phyloP scores from a whole-genome alignment of 805 yeast species.

The Zygosaccharomyces bisporus region DNA sequence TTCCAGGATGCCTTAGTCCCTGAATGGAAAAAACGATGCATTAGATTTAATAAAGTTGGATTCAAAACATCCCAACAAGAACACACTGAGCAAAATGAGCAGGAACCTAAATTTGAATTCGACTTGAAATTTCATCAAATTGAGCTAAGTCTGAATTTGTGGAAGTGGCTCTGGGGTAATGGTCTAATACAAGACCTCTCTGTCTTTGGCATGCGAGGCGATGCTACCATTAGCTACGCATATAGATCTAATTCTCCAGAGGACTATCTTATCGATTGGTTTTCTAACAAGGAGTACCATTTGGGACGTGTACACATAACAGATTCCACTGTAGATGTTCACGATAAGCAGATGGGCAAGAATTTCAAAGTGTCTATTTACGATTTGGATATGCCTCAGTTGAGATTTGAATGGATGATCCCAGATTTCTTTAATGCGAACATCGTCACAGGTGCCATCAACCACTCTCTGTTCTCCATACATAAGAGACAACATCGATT shows the following conservation, averaged over 20 bases:
- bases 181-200: slow-evolving; percentile 81
- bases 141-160: slow-evolving; percentile 71
- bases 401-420: slow-evolving; percentile 55
- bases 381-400: slow-evolving; percentile 59
- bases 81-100: slow-evolving; percentile 2
- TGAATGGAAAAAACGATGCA: slow-evolving; percentile 84
- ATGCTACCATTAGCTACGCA: slow-evolving; percentile 46
- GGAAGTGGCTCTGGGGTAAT: slow-evolving; percentile 80
- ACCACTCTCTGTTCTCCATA: slow-evolving; percentile 70
- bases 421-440: slow-evolving; percentile 67
- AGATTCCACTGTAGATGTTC: slow-evolving; percentile 30
- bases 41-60: slow-evolving; percentile 71
- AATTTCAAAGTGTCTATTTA: slow-evolving; percentile 50
- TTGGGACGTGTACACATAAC: slow-evolving; percentile 41
- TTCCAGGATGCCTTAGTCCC: slow-evolving; percentile 92
- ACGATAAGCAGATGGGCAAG: slow-evolving; percentile 21
- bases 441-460: slow-evolving; percentile 68
- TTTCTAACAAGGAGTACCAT: slow-evolving; percentile 39
- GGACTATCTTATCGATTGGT: slow-evolving; percentile 31
- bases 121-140: slow-evolving; percentile 78
- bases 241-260: slow-evolving; percentile 39
- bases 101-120: slow-evolving; percentile 48
- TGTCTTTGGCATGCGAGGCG: slow-evolving; percentile 79
- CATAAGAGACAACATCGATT: slow-evolving; percentile 66
- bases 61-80: slow-evolving; percentile 53